These are phyloP conservation scores for Aspergillus tubingensis DNA, from an alignment of 2,329 filamentous ascomycete genomes.

Conservation along the genomic window DNA sequence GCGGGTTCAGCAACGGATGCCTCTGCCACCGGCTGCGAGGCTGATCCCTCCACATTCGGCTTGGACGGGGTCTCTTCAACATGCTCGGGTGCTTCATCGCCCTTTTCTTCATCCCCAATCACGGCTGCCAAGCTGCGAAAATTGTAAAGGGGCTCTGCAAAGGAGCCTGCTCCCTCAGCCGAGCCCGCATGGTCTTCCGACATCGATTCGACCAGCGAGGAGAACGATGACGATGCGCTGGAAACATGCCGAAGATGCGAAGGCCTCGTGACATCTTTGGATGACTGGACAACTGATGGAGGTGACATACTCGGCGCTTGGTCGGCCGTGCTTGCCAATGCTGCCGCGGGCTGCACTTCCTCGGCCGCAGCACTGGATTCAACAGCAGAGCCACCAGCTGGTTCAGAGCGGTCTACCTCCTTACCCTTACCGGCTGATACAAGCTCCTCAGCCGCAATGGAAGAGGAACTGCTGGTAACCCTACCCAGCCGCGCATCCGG, in stretches of 20 bases:
- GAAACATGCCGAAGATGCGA: constrained; percentile 81
- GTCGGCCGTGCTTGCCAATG: constrained; percentile 17
- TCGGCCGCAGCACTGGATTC: constrained; percentile 35
- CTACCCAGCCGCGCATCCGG: constrained; percentile 39
- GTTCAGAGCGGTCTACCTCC: constrained; percentile 59
- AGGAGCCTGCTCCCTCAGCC: constrained; percentile 52
- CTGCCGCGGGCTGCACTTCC: constrained; percentile 1
- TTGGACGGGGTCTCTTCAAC: constrained; percentile 36
- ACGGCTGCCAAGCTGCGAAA: constrained; percentile 85
- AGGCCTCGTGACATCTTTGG: constrained; percentile 58
- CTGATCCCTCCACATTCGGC: constrained; percentile 25
- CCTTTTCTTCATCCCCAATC: constrained; percentile 67
- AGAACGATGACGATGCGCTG: constrained; percentile 80
- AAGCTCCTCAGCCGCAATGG: constrained; percentile 41
- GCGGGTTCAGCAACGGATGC: constrained; percentile 11
- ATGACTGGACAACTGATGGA: constrained; percentile 44
- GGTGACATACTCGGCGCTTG: constrained; percentile 13
- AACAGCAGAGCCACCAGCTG: constrained; percentile 24
- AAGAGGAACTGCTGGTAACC: constrained; percentile 40
- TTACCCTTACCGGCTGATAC: constrained; percentile 64
- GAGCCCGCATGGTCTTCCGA: constrained; percentile 44
- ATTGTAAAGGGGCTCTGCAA: constrained; percentile 82
- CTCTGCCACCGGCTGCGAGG: constrained; percentile 20
- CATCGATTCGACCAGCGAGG: constrained; percentile 69
- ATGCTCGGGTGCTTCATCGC: constrained; percentile 38